Base-by-base conservation (phyloP, 768 basidiomycete genomes). In the Xerocomellus intermedius region DNA sequence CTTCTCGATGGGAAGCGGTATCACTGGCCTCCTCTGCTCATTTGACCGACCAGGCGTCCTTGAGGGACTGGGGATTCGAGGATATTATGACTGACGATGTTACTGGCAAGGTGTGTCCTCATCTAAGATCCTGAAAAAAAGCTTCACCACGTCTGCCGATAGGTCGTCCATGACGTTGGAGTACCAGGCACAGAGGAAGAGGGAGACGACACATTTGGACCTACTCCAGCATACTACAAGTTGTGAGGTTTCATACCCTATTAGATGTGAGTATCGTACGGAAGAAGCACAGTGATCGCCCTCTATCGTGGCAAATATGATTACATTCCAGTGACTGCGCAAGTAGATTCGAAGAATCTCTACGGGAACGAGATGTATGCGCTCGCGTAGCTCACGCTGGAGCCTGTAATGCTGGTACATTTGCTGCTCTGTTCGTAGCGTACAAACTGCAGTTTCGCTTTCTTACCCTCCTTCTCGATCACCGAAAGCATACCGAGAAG, bases 381-480 rank as follows among this genome's bases (percentile, higher is more conserved):
- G 68, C 94, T 96, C 8, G 94, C 95, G 67, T 99, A 99, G 71
- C 94, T 96, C 21, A 99, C 97, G 66, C 96, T 98, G 33, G 89
- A 91, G 69, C 94, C 91, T 44, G 77, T 73, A 50, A 89, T 65
- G 17, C 73, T 82, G 59, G 75, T 60, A 65, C 91, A 94, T 52
- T 80, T 76, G 65, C 85, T 89, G 67, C 94, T 98, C 73, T 98
- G 96, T 68, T 91, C 94, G 70, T 99, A 99, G 61, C 87, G 77
- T 22, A 97, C 91, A 85, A 93, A 99, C 59, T 84, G 83, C 48
- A 94, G 69, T 22, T 71, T 76, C 59, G 58, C 47, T 26, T 56
- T 61, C 55, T 54, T 65, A 43, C 69, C 52, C 30, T 73, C 70
- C 46, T 74, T 72, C 69, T 85, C 82, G 54, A 95, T 67, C 5